Base-by-base conservation (phyloP, 345 rosid species). In the Lenwebbia sp. region DNA sequence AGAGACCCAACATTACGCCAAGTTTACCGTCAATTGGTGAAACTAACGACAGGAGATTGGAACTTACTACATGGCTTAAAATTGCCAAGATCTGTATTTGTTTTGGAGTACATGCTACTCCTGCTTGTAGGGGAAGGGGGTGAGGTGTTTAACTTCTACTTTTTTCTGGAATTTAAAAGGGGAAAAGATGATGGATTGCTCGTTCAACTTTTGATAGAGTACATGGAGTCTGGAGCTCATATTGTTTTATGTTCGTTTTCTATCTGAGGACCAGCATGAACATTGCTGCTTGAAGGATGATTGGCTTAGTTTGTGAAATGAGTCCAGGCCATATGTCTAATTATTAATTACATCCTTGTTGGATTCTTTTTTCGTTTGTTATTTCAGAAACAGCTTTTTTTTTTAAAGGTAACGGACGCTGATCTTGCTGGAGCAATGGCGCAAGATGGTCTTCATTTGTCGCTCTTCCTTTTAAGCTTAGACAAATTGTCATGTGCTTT, bases 381-480 rank as follows among this genome's bases (percentile, higher is more conserved):
- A 51, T 51, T 51, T 12, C 41, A 28, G 44, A 75, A 19, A 23
- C 30, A 13, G n/a, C 41, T 44, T 44, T 33, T 83, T 58, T 21
- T 86, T 90, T 88, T 89, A 94, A 91, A 91, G 91, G 88, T 86
- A 44, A 58, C 87, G 86, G 91, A 88, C 88, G 87, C 87, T n/a
- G n/a, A n/a, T 57, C 85, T 84, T 56, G 82, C 84, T 83, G 91
- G 86, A 58, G 88, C 87, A n/a, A 93, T 91, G 82, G 84, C 91
- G 57, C 96, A 90, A 82, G 94, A 90, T 56, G 92, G 92, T 82
- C 92, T 90, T 91, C 89, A 91, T 96, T 44, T 44, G 47, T 6
- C 7, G 8, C 47, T 44, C 47, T 44, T 6, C 47, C 47, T 44
- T 44, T 44, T 44, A 44, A 44, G 47, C 47, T 44, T 44, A 44